Evolutionary conservation across 225 moss, liverwort and hornwort species (phyloP).

Genomic region (Asterella californica): DNA sequence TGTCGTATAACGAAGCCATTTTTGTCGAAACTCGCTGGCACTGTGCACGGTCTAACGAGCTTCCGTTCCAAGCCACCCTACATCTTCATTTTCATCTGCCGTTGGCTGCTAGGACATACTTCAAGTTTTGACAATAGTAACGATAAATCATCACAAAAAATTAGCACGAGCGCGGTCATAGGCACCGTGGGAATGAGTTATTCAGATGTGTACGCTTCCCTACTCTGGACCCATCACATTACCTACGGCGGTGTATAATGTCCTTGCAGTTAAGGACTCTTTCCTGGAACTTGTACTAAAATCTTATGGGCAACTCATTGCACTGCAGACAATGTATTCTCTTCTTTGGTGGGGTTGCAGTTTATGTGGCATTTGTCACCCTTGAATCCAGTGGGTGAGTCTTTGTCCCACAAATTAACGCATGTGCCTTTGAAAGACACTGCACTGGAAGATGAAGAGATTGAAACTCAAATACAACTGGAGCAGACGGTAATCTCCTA

Average conservation of each 20-base stretch:
- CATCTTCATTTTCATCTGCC: no score
- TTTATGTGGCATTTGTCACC: slow-evolving; percentile 92
- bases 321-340: slow-evolving; percentile 80
- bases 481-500: slow-evolving; percentile 61
- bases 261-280: no score
- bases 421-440: slow-evolving; percentile 91
- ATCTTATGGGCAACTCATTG: background rate
- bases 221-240: no score
- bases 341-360: slow-evolving; percentile 86
- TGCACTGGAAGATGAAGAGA: slow-evolving; percentile 80
- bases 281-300: background rate
- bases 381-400: slow-evolving; percentile 62
- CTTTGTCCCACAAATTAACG: slow-evolving; percentile 61
- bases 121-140: no score
- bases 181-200: no score
- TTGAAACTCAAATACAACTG: slow-evolving; percentile 80
- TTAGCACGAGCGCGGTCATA: no score
- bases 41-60: background rate
- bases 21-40: background rate
- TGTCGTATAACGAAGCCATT: background rate
- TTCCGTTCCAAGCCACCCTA: no score
- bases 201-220: no score
- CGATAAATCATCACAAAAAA: no score
- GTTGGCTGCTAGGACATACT: no score
- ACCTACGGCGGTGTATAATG: no score